phyloP scores from a whole-genome alignment of 2,329 filamentous ascomycete species.

The Didymosphaeria variabile region DNA sequence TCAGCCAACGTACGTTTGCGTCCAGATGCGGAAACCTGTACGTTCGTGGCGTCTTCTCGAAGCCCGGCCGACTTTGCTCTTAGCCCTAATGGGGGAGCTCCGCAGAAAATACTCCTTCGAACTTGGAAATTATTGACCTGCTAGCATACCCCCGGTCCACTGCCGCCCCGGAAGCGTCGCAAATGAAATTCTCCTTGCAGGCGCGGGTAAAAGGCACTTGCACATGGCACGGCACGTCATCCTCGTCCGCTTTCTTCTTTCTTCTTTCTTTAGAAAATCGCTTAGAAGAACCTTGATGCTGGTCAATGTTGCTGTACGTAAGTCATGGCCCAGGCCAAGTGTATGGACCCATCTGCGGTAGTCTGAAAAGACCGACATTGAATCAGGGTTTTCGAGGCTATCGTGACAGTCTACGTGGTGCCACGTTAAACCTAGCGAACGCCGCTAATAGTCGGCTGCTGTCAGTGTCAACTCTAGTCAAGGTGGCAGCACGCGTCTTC shows the following conservation, averaged over 20 bases:
- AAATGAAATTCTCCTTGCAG: conserved; percentile 37
- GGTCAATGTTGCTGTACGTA: conserved; percentile 13
- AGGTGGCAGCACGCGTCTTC: neutral
- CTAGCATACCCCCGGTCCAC: conserved; percentile 24
- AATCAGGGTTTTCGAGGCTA: conserved; percentile 1
- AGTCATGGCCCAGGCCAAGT: conserved; percentile 6
- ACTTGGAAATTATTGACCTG: conserved; percentile 20
- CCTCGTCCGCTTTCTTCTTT: conserved; percentile 14
- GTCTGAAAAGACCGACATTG: conserved; percentile 1
- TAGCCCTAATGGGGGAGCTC: conserved; percentile 19
- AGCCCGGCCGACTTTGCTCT: conserved; percentile 28
- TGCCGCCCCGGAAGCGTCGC: conserved; percentile 18
- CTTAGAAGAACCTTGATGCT: conserved; percentile 18
- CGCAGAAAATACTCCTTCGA: conserved; percentile 10
- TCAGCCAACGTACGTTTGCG: neutral
- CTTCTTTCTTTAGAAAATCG: conserved; percentile 17
- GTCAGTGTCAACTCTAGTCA: conserved; percentile 27
- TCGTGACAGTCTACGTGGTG: conserved; percentile 6
- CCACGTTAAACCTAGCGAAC: conserved; percentile 1
- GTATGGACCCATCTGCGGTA: neutral
- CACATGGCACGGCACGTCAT: conserved; percentile 40
- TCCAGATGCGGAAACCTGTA: neutral
- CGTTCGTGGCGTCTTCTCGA: conserved; percentile 41
- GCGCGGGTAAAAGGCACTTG: conserved; percentile 13
- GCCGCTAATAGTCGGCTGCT: conserved; percentile 24